Evolutionary conservation across 1,284 basidiomycete species (phyloP).

Genomic region (Gymnopus androsaceus): DNA sequence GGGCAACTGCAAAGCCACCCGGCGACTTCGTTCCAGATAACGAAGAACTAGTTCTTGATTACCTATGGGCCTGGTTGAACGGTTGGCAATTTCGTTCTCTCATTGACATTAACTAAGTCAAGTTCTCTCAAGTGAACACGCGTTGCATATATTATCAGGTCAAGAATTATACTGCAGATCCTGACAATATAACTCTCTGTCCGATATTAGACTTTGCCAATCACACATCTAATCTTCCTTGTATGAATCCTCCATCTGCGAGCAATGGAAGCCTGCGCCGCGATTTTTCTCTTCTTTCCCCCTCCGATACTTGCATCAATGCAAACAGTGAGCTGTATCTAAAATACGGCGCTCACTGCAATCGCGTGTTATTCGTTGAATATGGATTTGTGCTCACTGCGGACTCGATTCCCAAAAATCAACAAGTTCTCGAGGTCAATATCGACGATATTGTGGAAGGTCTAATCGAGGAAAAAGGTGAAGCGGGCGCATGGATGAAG

Average conservation of each 20-base stretch:
- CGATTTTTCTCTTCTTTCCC: conserved; percentile 59
- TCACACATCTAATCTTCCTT: conserved; percentile 49
- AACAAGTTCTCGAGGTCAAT: conserved; percentile 55
- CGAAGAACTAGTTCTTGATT: conserved; percentile 40
- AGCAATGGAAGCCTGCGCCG: conserved; percentile 25
- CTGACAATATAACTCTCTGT: conserved; percentile 80
- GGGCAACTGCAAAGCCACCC: not conserved
- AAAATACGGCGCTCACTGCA: conserved; percentile 76
- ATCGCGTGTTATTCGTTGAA: conserved; percentile 75
- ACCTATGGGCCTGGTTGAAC: conserved; percentile 87
- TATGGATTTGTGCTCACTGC: conserved; percentile 72
- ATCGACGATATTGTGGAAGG: conserved; percentile 58
- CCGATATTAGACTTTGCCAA: conserved; percentile 88
- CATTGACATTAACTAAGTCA: not conserved
- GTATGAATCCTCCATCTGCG: conserved; percentile 42
- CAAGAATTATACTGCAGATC: conserved; percentile 50
- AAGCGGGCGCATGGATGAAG: conserved; percentile 46
- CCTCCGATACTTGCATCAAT: conserved; percentile 39
- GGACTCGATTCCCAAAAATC: conserved; percentile 28
- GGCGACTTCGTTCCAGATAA: conserved; percentile 14
- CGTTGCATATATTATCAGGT: conserved; percentile 80
- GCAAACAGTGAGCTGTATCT: conserved; percentile 69
- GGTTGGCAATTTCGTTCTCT: conserved; percentile 42
- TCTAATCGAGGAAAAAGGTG: conserved; percentile 44
- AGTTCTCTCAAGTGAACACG: conserved; percentile 72